phyloP scores from a whole-genome alignment of 805 yeast species.

The Wickerhamomyces subpelliculosus region DNA sequence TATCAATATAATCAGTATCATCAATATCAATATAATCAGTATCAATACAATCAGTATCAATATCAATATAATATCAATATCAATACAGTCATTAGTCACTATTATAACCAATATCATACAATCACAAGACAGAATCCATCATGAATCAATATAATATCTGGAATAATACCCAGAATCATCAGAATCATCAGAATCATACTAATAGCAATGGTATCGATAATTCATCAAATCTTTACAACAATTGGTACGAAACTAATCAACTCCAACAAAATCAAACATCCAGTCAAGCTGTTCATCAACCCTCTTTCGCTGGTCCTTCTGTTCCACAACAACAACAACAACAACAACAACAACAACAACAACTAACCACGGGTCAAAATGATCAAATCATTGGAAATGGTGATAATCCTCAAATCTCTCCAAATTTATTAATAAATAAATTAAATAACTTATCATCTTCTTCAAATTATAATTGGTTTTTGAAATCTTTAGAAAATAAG shows the following conservation, averaged over 20 bases:
- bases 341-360: conserved; percentile 7
- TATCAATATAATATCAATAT: no score
- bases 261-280: no score
- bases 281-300: no score
- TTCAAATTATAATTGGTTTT: conserved; percentile 9
- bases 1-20: no score
- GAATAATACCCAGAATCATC: conserved; percentile 2
- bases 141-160: conserved; percentile 12
- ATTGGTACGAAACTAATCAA: no score
- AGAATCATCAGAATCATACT: background rate
- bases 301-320: no score
- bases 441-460: conserved; percentile 16
- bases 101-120: background rate
- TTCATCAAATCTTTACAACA: background rate
- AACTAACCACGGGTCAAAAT: no score
- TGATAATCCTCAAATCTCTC: conserved; percentile 15
- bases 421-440: conserved; percentile 18
- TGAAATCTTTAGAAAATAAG: conserved; percentile 5
- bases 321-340: background rate
- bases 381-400: conserved; percentile 1
- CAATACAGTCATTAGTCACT: no score
- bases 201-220: background rate
- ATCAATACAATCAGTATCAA: no score
- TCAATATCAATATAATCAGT: no score
- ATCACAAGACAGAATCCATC: background rate